A percentile compares a stretch with the other conserved stretches of the same genome.
These are phyloP conservation scores for Diaporthe destruens DNA, from an alignment of 2,329 filamentous ascomycete genomes.

Conservation along the genomic window DNA sequence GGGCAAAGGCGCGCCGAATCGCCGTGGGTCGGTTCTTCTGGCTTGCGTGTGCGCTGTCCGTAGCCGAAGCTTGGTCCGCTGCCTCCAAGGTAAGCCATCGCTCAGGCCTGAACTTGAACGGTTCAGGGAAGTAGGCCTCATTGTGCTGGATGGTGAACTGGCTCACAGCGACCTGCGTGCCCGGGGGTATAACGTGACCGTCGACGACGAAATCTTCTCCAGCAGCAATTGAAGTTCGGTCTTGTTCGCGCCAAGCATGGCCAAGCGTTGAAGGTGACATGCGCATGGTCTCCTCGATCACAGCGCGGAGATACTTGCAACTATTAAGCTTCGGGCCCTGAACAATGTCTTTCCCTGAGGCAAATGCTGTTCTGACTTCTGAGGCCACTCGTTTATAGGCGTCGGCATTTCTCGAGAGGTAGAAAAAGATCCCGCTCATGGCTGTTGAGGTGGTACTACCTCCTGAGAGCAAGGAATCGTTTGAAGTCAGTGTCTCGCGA, in stretches of 20 bases:
- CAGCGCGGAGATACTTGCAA: conserved; percentile 45
- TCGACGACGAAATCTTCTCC: conserved; percentile 25
- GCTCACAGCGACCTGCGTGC: conserved; percentile 11
- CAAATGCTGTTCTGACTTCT: conserved; percentile 3
- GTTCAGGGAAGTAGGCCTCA: conserved; percentile 14
- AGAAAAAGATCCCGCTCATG: conserved; percentile 44
- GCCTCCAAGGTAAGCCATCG: not conserved
- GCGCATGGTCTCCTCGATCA: conserved; percentile 33
- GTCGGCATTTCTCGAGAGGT: conserved; percentile 42
- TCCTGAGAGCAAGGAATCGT: not conserved
- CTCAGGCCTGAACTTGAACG: conserved; percentile 16
- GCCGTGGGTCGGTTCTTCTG: not conserved
- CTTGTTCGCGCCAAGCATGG: conserved; percentile 43
- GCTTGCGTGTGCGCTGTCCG: too few species aligned
- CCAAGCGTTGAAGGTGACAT: conserved; percentile 26
- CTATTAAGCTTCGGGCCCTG: conserved; percentile 40
- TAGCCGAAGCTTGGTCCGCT: too few species aligned
- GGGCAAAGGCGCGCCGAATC: not conserved
- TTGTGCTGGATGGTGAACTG: conserved; percentile 2
- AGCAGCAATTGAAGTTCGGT: conserved; percentile 38
- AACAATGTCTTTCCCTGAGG: not conserved
- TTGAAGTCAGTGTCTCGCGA: not conserved
- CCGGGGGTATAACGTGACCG: conserved; percentile 19
- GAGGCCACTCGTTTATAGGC: conserved; percentile 35
- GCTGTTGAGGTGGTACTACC: conserved; percentile 42